phyloP scores from a whole-genome alignment of 2,329 filamentous ascomycete species.

The Thelonectria blattea region DNA sequence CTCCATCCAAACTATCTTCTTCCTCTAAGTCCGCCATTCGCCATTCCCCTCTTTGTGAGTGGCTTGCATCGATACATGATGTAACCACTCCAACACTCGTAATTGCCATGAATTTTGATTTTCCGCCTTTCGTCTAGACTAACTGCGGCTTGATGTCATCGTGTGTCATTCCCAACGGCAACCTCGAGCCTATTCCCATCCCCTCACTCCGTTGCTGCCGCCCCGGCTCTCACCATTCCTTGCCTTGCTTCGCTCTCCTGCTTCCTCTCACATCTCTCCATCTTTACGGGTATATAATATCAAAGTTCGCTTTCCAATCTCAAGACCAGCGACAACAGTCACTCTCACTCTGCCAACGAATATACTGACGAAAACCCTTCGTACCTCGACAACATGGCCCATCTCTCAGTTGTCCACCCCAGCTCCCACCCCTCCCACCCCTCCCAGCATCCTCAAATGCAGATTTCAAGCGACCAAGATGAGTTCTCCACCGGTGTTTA shows the following conservation, averaged over 20 bases:
- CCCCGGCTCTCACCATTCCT: not conserved
- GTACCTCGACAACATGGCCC: slow-evolving; percentile 52
- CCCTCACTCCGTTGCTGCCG: not conserved
- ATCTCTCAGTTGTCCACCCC: slow-evolving; percentile 51
- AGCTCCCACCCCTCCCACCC: slow-evolving; percentile 30
- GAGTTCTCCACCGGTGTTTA: slow-evolving; percentile 82
- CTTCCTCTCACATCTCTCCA: slow-evolving; percentile 18
- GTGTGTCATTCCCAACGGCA: not conserved
- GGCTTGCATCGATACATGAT: too few relatives aligned
- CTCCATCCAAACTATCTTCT: too few relatives aligned
- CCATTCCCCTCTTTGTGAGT: too few relatives aligned
- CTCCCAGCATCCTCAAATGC: slow-evolving; percentile 42
- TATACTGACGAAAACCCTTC: slow-evolving; percentile 15
- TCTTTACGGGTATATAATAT: slow-evolving; percentile 31
- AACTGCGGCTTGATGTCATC: not conserved
- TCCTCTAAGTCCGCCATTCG: too few relatives aligned
- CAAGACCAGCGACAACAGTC: slow-evolving; percentile 34
- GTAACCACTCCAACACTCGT: too few relatives aligned
- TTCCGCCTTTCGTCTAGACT: not conserved
- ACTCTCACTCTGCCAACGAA: slow-evolving; percentile 22
- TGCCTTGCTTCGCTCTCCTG: not conserved
- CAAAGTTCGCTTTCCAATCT: slow-evolving; percentile 29
- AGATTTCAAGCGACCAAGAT: slow-evolving; percentile 60
- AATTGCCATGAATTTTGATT: not conserved
- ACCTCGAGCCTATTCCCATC: not conserved